phyloP scores from a whole-genome alignment of 257 asterid species.

The Thymus quinquecostatus region DNA sequence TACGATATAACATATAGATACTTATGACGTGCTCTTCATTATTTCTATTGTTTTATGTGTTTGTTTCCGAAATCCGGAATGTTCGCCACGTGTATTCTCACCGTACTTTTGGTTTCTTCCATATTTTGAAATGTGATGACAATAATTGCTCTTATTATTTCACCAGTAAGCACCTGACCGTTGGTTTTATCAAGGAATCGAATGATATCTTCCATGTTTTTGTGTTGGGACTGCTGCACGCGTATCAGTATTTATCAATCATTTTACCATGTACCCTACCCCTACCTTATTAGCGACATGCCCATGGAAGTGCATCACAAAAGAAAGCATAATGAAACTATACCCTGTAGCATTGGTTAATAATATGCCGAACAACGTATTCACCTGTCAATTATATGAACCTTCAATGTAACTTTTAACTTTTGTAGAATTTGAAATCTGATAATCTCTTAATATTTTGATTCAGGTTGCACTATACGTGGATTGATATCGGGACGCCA shows the following conservation, averaged over 20 bases:
- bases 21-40: conserved; percentile 18
- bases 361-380: conserved; percentile 10
- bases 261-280: no score
- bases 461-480: conserved; percentile 81
- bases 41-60: conserved; percentile 2
- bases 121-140: not conserved
- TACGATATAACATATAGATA: not conserved
- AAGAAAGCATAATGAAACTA: conserved; percentile 8
- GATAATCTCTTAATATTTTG: conserved; percentile 21
- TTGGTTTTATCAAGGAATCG: not conserved
- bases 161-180: not conserved
- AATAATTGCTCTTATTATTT: conserved; percentile 12
- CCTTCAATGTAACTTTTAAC: not conserved
- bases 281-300: not conserved
- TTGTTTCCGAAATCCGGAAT: conserved; percentile 1
- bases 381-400: not conserved
- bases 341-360: not conserved
- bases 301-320: not conserved
- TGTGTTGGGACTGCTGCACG: no score
- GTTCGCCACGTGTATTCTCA: not conserved
- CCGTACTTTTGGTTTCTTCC: not conserved
- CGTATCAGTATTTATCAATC: no score
- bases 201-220: not conserved
- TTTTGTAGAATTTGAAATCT: conserved; percentile 6
- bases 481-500: conserved; percentile 87